Percentiles rank a stretch among this genome's conserved stretches.
Conservation (phyloP, 208 protist genomes). For the Leishmania lainsoni region DNA sequence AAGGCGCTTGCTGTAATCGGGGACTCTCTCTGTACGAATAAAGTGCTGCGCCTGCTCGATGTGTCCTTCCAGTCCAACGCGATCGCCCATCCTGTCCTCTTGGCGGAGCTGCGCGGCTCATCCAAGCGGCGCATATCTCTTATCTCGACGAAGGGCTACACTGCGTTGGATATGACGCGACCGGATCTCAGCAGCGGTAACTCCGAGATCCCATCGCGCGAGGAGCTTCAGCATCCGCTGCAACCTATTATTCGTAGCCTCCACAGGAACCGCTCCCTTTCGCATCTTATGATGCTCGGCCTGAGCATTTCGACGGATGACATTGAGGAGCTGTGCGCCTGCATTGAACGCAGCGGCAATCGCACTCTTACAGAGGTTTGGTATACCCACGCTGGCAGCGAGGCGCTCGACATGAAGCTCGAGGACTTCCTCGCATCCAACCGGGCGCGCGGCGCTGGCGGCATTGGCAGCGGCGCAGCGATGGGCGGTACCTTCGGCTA, state of each 20-base stretch:
- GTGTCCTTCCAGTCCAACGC: constrained; percentile 56
- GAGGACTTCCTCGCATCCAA: constrained; percentile 62
- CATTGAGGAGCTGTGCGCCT: constrained; percentile 71
- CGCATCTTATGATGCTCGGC: constrained; percentile 53
- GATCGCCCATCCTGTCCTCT: constrained; percentile 46
- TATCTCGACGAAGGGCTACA: constrained; percentile 9
- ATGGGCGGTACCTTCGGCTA: constrained; percentile 6
- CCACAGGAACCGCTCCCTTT: constrained; percentile 49
- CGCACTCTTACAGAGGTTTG: constrained; percentile 44
- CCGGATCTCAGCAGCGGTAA: constrained; percentile 20
- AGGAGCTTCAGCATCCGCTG: constrained; percentile 57
- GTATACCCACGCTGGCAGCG: constrained; percentile 49
- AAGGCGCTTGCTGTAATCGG: constrained; percentile 41
- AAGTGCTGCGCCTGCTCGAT: constrained; percentile 47
- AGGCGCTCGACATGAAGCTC: constrained; percentile 66
- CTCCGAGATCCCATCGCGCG: constrained; percentile 23
- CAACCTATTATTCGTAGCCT: constrained; percentile 61
- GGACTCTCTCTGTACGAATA: constrained; percentile 39
- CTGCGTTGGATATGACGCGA: constrained; percentile 18
- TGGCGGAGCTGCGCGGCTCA: constrained; percentile 43
- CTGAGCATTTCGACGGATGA: constrained; percentile 63
- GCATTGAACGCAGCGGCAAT: constrained; percentile 66
- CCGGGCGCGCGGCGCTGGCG: constrained; percentile 21
- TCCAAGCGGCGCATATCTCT: constrained; percentile 32
- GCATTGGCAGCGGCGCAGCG: background rate